Percentiles rank a stretch among this genome's conserved stretches.
Conservation (phyloP, 345 rosid species). For the Cardamine resedifolia region DNA sequence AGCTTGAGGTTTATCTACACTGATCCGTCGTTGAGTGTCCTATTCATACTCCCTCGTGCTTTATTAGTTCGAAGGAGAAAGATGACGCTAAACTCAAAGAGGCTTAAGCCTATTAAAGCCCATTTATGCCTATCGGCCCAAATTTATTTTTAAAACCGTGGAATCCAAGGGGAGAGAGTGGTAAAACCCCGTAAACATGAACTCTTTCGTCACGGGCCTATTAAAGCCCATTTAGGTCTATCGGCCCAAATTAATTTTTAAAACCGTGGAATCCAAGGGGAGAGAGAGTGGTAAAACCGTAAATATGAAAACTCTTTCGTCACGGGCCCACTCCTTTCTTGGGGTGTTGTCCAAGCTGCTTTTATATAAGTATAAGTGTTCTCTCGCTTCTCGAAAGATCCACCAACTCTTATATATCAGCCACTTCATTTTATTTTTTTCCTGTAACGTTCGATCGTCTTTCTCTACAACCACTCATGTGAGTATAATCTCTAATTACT, state of each 20-base stretch:
- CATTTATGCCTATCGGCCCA: background rate
- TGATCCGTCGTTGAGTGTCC: background rate
- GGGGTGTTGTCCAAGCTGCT: conserved; percentile 28
- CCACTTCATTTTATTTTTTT: background rate
- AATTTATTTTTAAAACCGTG: background rate
- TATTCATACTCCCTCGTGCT: background rate
- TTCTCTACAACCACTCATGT: conserved; percentile 19
- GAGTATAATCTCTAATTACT: conserved; percentile 3
- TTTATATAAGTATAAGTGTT: background rate
- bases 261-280: conserved; percentile 19
- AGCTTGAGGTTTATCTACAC: conserved; percentile 33
- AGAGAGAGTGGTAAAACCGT: background rate
- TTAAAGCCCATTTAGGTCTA: background rate
- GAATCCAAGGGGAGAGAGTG: conserved; percentile 2
- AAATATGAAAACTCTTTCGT: background rate
- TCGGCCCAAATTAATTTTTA: background rate
- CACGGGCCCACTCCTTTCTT: conserved; percentile 18
- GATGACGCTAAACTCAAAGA: conserved; percentile 12
- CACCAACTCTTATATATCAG: conserved; percentile 23
- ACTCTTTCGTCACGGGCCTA: conserved; percentile 4
- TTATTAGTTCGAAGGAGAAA: background rate
- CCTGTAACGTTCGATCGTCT: background rate
- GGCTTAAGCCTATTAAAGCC: background rate
- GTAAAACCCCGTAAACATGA: conserved; percentile 4
- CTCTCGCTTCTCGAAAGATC: conserved; percentile 33